Base-by-base conservation (phyloP, 345 rosid genomes). In the Sonneratia caseolaris region DNA sequence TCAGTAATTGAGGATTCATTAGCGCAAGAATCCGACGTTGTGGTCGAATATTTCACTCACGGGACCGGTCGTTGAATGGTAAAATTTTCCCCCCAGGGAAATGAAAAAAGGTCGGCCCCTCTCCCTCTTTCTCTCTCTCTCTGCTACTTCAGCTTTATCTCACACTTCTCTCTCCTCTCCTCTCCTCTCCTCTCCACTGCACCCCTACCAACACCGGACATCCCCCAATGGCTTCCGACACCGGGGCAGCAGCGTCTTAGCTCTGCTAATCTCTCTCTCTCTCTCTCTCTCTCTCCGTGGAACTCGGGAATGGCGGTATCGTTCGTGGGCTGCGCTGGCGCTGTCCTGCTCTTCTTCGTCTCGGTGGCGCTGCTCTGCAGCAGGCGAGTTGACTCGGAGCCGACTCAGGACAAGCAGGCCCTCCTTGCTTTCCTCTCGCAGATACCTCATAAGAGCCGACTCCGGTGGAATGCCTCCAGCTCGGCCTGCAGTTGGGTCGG, bases 401-500 rank as follows among this genome's bases (percentile, higher is more conserved):
- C 97, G 16, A 43, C 76, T 12, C 81, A 76, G 62, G 97, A 95
- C 75, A 92, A 81, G 83, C 93, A 87, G 82, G 91, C 97, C 0
- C 96, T 95, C 75, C 87, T 94, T 78, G 72, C 86, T 3, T 94
- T 94, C 82, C 72, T 91, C 51, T 68, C 81, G 0, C 69, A 38
- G 62, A 81, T 78, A 48, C 94, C 83, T 22, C 98, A 94, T 81
- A 84, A 81, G 72, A 84, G 78, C 51, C 95, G 98, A 43, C 76
- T 94, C 62, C 91, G 83, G 67, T 94, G 99, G 97, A 87, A 85
- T 82, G 72, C 76, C 48, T 83, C 93, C 14, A 80, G 64, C 73
- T 85, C 99, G 15, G 93, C 89, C 56, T 95, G 99, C 76, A 72
- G 49, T 78, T 95, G 97, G 97, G 84, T 90, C 57, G 98, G 98